Conservation (phyloP, 2,329 filamentous ascomycete species). For the Kalmusia sp. region DNA sequence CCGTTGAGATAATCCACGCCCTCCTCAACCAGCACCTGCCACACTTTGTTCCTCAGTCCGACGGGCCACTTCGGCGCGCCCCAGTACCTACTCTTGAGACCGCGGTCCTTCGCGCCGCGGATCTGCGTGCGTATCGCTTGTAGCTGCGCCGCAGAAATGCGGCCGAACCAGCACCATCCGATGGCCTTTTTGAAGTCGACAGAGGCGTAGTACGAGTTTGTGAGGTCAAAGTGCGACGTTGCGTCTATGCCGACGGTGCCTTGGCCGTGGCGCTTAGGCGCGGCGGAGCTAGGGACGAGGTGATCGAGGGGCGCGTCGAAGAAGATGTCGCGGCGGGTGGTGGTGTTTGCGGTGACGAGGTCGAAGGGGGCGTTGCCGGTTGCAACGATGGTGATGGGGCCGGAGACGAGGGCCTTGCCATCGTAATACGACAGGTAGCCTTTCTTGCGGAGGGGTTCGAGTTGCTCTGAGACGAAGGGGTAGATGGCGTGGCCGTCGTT, state of each 20-base stretch:
- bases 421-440: constrained; percentile 61
- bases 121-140: constrained; percentile 60
- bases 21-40: constrained; percentile 60
- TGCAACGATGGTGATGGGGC: constrained; percentile 61
- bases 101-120: constrained; percentile 57
- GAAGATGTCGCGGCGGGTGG: constrained; percentile 61
- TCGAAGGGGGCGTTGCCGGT: constrained; percentile 62
- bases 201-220: constrained; percentile 73
- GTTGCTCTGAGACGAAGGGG: constrained; percentile 48
- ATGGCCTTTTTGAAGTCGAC: constrained; percentile 63
- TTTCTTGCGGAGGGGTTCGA: constrained; percentile 55
- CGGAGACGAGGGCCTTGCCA: constrained; percentile 47
- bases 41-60: constrained; percentile 60
- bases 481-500: constrained; percentile 46
- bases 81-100: constrained; percentile 66
- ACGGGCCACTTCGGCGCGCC: constrained; percentile 62
- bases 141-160: constrained; percentile 56
- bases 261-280: constrained; percentile 45
- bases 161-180: constrained; percentile 58
- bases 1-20: constrained; percentile 65
- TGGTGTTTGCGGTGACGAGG: constrained; percentile 53
- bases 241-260: constrained; percentile 52
- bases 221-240: constrained; percentile 46
- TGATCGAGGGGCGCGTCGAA: constrained; percentile 58
- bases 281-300: background rate